phyloP scores from a whole-genome alignment of 148 eudicot genomes.

The Salicornia ramosissima region DNA sequence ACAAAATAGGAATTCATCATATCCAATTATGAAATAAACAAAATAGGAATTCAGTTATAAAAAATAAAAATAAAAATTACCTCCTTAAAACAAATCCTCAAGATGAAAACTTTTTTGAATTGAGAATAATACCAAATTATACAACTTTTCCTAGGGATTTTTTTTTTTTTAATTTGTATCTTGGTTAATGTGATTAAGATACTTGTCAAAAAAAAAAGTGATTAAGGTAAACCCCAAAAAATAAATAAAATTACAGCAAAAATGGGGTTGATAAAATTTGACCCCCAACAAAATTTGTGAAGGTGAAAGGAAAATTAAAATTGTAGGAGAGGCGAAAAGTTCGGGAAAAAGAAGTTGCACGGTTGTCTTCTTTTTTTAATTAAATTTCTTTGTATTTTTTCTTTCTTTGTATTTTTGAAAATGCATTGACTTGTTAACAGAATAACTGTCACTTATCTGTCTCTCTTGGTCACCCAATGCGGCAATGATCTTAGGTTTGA shows the following conservation, averaged over 20 bases:
- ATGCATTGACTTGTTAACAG: constrained; percentile 12
- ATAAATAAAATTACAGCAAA: background rate
- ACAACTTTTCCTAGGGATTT: background rate
- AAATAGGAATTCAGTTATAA: background rate
- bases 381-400: background rate
- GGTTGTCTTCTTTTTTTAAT: constrained; percentile 1
- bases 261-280: background rate
- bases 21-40: no score
- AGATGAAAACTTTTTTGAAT: background rate
- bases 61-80: background rate
- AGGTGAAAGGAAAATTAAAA: background rate
- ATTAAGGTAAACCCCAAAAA: background rate
- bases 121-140: constrained; percentile 1
- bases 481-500: background rate
- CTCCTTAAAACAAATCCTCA: background rate
- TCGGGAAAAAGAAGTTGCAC: constrained; percentile 4
- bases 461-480: background rate
- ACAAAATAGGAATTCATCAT: no score
- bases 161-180: no score
- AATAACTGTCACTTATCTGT: constrained; percentile 18
- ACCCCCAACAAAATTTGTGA: background rate
- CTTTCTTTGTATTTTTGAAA: background rate
- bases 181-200: background rate
- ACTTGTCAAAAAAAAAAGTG: background rate
- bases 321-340: constrained; percentile 9